Conservation (phyloP, 1,139 yeast genomes). For the Barnettozyma hawaiiensis region DNA sequence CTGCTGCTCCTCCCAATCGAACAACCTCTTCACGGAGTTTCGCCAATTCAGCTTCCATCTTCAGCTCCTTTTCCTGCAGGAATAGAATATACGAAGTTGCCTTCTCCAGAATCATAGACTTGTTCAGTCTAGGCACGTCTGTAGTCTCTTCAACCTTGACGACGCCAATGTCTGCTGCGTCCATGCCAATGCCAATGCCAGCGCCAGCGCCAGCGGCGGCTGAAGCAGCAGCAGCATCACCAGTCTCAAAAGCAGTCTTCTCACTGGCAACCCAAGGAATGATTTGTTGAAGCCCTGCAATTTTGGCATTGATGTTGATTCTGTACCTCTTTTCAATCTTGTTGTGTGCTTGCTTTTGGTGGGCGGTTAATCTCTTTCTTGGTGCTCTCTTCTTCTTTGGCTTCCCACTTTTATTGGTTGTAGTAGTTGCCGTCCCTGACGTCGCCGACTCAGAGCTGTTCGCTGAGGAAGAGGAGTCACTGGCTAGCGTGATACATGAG, state of each 20-base stretch:
- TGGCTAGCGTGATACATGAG: slow-evolving; percentile 2
- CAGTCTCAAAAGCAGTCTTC: slow-evolving; percentile 44
- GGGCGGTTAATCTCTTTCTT: slow-evolving; percentile 51
- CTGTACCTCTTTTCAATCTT: slow-evolving; percentile 66
- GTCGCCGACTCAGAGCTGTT: too few relatives aligned
- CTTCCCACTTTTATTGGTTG: slow-evolving; percentile 14
- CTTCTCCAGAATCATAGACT: slow-evolving; percentile 59
- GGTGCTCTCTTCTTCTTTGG: slow-evolving; percentile 42
- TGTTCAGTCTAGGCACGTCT: slow-evolving; percentile 42
- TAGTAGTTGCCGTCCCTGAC: too few relatives aligned
- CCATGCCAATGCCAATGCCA: too few relatives aligned
- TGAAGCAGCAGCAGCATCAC: slow-evolving; percentile 20
- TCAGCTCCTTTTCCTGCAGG: slow-evolving; percentile 42
- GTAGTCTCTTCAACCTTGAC: slow-evolving; percentile 7
- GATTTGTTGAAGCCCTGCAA: slow-evolving; percentile 57
- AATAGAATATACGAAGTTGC: slow-evolving; percentile 56
- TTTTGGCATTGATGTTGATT: slow-evolving; percentile 67
- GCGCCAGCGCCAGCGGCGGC: too few relatives aligned
- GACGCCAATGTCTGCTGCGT: too few relatives aligned
- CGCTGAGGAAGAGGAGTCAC: slow-evolving; percentile 5
- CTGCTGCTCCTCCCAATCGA: slow-evolving; percentile 19
- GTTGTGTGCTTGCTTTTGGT: slow-evolving; percentile 68
- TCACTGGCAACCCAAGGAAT: slow-evolving; percentile 61
- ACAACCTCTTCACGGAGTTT: slow-evolving; percentile 21
- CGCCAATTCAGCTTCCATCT: slow-evolving; percentile 30